Conservation (phyloP, 345 rosid genomes). For the Punica granatum region DNA sequence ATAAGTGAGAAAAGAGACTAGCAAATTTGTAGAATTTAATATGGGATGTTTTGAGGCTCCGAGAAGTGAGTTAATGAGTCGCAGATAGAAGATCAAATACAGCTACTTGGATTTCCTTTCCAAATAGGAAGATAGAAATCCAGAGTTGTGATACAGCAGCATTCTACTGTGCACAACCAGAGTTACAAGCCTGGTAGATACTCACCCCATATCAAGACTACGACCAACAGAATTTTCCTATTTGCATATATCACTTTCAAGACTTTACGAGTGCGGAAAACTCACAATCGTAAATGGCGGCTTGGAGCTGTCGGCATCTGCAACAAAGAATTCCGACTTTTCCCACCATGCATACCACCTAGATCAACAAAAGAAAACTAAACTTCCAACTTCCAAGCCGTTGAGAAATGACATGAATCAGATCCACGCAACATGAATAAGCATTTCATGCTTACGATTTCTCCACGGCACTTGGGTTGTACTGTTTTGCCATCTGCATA, state of each 20-base stretch:
- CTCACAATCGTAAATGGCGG: conserved; percentile 77
- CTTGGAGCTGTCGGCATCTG: conserved; percentile 68
- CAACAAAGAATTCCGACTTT: conserved; percentile 52
- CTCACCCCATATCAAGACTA: not conserved
- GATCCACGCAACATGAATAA: not conserved
- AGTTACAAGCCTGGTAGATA: not conserved
- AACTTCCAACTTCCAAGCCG: not conserved
- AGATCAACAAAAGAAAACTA: conserved; percentile 14
- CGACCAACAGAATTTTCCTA: not conserved
- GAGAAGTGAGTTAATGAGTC: not conserved
- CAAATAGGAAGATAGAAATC: not conserved
- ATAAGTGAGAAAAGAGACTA: not conserved
- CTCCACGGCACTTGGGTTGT: conserved; percentile 72
- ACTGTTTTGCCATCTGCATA: conserved; percentile 78
- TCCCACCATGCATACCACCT: conserved; percentile 99
- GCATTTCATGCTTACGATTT: conserved; percentile 49
- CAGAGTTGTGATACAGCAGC: not conserved
- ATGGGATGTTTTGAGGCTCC: not conserved
- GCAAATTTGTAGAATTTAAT: not conserved
- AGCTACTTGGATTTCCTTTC: not conserved
- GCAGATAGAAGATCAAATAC: not conserved
- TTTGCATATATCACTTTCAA: not conserved
- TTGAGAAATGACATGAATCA: not conserved
- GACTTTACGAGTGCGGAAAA: not conserved
- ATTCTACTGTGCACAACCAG: not conserved